Conservation (phyloP, 352 stramenopile species). For the Phytophthora parvispora region DNA sequence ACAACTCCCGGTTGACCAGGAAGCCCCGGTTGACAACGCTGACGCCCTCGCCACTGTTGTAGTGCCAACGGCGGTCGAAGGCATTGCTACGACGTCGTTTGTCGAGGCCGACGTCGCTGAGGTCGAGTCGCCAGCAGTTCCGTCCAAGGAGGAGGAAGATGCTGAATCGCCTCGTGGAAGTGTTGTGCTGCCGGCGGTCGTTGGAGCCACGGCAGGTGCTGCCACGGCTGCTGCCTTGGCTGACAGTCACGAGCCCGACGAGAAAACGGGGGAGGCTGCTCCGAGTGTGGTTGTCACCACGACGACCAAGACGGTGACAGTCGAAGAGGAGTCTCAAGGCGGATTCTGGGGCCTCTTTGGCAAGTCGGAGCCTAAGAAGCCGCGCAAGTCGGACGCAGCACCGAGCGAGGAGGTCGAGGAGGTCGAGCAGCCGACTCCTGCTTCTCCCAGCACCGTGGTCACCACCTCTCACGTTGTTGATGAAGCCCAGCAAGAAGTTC, state of each 20-base stretch:
- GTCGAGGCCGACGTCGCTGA: not conserved
- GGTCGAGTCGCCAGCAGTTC: not conserved
- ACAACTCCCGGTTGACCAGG: not conserved
- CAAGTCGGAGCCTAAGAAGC: constrained; percentile 20
- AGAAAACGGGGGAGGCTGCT: not conserved
- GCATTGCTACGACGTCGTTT: not conserved
- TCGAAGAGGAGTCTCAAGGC: constrained; percentile 11
- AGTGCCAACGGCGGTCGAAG: not conserved
- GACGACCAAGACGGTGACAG: not conserved
- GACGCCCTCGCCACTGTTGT: not conserved
- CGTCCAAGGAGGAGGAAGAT: not conserved
- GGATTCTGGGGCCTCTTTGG: constrained; percentile 38
- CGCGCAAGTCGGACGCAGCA: too few relatives aligned
- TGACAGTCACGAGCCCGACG: not conserved
- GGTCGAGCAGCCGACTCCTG: not conserved
- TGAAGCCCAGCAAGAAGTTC: constrained; percentile 3
- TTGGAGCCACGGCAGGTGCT: not conserved
- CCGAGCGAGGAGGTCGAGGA: constrained; percentile 2
- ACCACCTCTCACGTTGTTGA: not conserved
- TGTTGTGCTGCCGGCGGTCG: not conserved
- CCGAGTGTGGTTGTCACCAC: not conserved
- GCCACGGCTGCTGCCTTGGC: not conserved
- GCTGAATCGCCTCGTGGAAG: not conserved
- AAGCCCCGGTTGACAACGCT: not conserved
- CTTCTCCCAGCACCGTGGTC: not conserved